These are phyloP conservation scores for Xylaria polymorpha DNA, from an alignment of 2,329 filamentous ascomycete genomes.

Conservation along the genomic window DNA sequence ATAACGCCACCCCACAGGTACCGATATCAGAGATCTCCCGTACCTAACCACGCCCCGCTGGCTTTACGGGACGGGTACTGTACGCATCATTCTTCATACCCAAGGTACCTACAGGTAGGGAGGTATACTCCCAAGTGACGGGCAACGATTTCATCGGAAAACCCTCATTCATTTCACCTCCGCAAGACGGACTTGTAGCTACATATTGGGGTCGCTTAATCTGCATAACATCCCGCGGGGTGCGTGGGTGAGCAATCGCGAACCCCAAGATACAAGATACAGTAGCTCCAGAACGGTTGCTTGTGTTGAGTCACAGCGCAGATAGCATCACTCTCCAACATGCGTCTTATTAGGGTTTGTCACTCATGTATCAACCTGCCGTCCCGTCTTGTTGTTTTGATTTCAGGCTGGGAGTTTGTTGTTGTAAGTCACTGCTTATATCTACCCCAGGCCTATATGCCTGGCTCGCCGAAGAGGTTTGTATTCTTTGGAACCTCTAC, in stretches of 20 bases:
- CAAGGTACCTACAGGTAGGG: too few relatives aligned
- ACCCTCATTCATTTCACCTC: background rate
- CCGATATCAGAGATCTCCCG: constrained; percentile 6
- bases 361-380: background rate
- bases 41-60: background rate
- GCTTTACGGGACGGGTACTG: background rate
- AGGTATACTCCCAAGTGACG: background rate
- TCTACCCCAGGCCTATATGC: background rate
- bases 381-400: background rate
- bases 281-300: constrained; percentile 7
- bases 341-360: constrained; percentile 10
- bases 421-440: background rate
- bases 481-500: background rate
- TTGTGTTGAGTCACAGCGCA: constrained; percentile 27
- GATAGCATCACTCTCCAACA: background rate
- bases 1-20: constrained; percentile 15
- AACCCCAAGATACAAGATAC: constrained; percentile 26
- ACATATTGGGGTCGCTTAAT: constrained; percentile 34
- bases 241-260: constrained; percentile 24
- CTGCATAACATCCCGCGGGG: constrained; percentile 37
- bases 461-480: background rate
- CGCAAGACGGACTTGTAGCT: constrained; percentile 14
- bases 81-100: background rate
- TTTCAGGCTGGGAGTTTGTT: background rate
- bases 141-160: background rate